These are phyloP conservation scores for Zostera marina DNA, from an alignment of 116 monocot species.

Conservation along the genomic window DNA sequence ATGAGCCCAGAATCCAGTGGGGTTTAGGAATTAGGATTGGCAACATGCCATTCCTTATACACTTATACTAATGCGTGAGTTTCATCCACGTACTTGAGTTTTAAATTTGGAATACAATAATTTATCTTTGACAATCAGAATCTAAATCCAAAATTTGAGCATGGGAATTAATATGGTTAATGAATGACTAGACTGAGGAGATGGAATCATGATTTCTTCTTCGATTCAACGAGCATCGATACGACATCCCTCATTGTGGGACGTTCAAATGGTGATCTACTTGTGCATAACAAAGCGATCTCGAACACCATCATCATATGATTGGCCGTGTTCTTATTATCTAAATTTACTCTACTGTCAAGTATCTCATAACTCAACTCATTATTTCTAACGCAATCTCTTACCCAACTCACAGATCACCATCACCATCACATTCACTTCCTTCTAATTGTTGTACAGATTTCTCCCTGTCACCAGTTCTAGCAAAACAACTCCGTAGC, in stretches of 20 bases:
- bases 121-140: no score
- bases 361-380: slow-evolving; percentile 40
- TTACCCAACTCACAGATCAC: slow-evolving; percentile 79
- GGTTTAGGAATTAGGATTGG: no score
- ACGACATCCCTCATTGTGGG: slow-evolving; percentile 85
- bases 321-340: slow-evolving; percentile 25
- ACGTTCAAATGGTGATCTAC: slow-evolving; percentile 64
- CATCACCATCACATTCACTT: slow-evolving; percentile 41
- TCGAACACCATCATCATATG: slow-evolving; percentile 87
- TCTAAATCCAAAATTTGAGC: not conserved
- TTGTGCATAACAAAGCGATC: slow-evolving; percentile 84
- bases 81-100: no score
- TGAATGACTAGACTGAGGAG: slow-evolving; percentile 16
- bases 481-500: slow-evolving; percentile 86
- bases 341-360: slow-evolving; percentile 37
- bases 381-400: slow-evolving; percentile 48
- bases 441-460: slow-evolving; percentile 81
- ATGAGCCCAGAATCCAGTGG: no score
- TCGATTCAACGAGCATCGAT: slow-evolving; percentile 73
- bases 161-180: slow-evolving; percentile 10
- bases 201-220: slow-evolving; percentile 33
- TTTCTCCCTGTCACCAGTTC: slow-evolving; percentile 76
- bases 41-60: no score
- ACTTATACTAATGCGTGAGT: no score
- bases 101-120: no score